These are phyloP conservation scores for Penicillium crustosum DNA, from an alignment of 2,329 filamentous ascomycete species.

Conservation along the genomic window DNA sequence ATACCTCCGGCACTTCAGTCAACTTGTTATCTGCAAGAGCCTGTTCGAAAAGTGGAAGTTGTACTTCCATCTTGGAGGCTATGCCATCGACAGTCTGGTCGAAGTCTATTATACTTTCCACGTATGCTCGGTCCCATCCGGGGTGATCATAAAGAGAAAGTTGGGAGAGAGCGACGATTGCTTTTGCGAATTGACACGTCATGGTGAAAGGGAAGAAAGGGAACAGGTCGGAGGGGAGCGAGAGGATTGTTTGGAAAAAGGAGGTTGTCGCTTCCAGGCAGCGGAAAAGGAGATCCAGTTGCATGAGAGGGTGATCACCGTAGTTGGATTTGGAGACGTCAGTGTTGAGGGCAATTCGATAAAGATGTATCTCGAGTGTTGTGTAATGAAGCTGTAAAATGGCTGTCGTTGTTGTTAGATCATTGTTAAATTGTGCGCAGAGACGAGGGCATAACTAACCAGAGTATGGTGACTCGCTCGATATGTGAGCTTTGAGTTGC, in stretches of 20 bases:
- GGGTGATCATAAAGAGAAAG: constrained; percentile 24
- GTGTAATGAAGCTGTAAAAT: constrained; percentile 28
- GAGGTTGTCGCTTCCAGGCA: constrained; percentile 49
- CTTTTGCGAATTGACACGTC: constrained; percentile 52
- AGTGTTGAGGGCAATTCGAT: constrained; percentile 24
- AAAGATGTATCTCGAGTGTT: constrained; percentile 30
- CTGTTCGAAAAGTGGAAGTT: not conserved
- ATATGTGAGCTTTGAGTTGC: constrained; percentile 18
- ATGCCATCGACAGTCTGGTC: constrained; percentile 18
- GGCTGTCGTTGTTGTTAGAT: constrained; percentile 12
- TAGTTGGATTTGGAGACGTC: constrained; percentile 45
- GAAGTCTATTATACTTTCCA: constrained; percentile 23
- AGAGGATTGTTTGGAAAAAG: constrained; percentile 54
- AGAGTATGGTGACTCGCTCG: constrained; percentile 9
- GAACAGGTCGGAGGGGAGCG: constrained; percentile 46
- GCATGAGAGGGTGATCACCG: constrained; percentile 39
- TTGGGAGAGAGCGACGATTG: constrained; percentile 29
- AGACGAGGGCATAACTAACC: constrained; percentile 9
- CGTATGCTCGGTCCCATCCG: constrained; percentile 30
- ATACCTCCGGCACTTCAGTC: constrained; percentile 14
- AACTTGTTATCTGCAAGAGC: not conserved
- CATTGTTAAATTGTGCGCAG: too few relatives aligned
- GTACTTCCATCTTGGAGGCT: constrained; percentile 20
- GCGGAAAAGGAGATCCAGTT: constrained; percentile 53
- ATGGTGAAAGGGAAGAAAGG: constrained; percentile 50